Evolutionary conservation across 2,329 filamentous ascomycete species (phyloP).

Genomic region (Pyrenochaeta sp.): DNA sequence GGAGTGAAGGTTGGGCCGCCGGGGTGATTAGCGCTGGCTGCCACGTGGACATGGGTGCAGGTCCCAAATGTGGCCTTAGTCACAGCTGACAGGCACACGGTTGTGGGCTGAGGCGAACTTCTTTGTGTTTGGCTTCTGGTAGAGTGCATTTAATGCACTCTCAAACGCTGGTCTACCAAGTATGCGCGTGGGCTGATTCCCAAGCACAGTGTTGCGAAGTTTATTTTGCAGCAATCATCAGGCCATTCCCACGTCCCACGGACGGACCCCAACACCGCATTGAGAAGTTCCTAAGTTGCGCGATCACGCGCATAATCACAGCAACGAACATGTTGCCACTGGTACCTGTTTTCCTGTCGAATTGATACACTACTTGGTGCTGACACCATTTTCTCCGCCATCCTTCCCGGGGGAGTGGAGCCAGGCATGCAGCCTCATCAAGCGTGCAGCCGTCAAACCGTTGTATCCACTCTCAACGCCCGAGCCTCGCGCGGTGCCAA

Average conservation of each 20-base stretch:
- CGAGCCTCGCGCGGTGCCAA: too few species aligned
- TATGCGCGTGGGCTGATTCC: not conserved
- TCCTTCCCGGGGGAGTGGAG: too few species aligned
- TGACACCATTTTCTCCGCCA: too few species aligned
- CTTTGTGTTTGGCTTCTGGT: not conserved
- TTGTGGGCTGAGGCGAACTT: not conserved
- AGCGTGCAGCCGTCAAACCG: too few species aligned
- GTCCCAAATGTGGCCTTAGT: not conserved
- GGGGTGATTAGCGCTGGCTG: conserved; percentile 6
- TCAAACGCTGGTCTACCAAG: too few species aligned
- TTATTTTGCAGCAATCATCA: not conserved
- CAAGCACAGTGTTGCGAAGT: not conserved
- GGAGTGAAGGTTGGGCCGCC: conserved; percentile 10
- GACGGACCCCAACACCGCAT: not conserved
- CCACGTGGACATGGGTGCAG: not conserved
- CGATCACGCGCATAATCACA: not conserved
- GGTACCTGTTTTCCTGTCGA: too few species aligned
- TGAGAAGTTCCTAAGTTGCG: not conserved
- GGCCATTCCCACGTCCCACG: not conserved
- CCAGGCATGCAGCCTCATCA: too few species aligned
- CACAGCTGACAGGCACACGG: conserved; percentile 1
- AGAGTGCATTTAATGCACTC: too few species aligned
- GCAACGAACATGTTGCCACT: not conserved
- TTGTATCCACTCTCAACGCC: too few species aligned
- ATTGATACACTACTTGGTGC: too few species aligned